phyloP scores from a whole-genome alignment of 306 rosid genomes.

The Sindora glabra region DNA sequence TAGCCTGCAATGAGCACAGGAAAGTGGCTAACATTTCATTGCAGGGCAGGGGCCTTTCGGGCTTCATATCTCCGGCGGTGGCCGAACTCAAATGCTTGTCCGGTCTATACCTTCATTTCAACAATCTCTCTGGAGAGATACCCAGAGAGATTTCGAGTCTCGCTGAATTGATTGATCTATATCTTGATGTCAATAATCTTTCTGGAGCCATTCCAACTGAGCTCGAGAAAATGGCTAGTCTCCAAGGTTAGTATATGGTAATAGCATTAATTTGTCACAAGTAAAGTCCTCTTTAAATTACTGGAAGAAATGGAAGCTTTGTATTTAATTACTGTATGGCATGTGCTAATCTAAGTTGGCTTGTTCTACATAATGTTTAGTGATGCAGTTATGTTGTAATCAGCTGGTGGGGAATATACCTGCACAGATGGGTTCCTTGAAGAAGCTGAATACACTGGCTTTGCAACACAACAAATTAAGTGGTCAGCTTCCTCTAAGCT shows the following conservation, averaged over 20 bases:
- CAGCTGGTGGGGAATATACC: conserved; percentile 72
- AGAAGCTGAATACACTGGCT: conserved; percentile 58
- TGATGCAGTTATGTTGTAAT: conserved; percentile 73
- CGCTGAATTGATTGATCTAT: conserved; percentile 68
- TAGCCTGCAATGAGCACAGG: conserved; percentile 65
- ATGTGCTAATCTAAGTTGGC: conserved; percentile 9
- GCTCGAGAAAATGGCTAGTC: conserved; percentile 58
- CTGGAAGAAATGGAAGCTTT: no score
- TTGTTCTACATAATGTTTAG: conserved; percentile 21
- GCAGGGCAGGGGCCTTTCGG: conserved; percentile 86
- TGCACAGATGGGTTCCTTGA: conserved; percentile 47
- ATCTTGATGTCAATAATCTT: conserved; percentile 70
- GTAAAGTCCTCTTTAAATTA: no score
- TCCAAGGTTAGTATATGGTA: conserved; percentile 58
- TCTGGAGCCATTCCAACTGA: conserved; percentile 65
- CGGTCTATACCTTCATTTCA: conserved; percentile 78
- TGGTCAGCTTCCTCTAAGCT: conserved; percentile 59
- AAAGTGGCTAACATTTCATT: conserved; percentile 78
- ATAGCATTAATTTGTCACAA: no score
- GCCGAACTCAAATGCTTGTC: conserved; percentile 70
- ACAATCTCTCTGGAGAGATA: conserved; percentile 73
- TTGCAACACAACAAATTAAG: conserved; percentile 59
- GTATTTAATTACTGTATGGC: background rate
- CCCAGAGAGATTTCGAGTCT: conserved; percentile 68
- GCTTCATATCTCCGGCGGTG: conserved; percentile 64